phyloP scores from a whole-genome alignment of 192 early-diverging fungal genomes.

The Podila epigama region DNA sequence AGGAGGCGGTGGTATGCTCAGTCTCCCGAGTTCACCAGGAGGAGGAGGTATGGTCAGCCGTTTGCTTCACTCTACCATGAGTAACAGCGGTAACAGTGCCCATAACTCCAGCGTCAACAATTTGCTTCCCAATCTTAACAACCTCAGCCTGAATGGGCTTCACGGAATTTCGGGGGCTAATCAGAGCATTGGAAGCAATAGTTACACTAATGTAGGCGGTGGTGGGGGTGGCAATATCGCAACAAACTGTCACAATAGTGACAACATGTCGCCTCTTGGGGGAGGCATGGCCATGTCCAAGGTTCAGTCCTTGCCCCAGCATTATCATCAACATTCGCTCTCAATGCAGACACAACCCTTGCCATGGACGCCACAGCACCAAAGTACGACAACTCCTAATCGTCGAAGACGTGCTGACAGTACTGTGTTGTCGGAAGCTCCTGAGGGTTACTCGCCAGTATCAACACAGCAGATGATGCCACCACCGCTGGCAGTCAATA shows the following conservation, averaged over 20 bases:
- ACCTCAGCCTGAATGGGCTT: too few relatives aligned
- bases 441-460: background rate
- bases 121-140: background rate
- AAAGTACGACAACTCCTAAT: background rate
- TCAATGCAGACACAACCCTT: constrained; percentile 10
- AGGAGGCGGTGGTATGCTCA: background rate
- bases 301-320: background rate
- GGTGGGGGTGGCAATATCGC: background rate
- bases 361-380: background rate
- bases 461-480: background rate
- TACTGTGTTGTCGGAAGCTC: background rate
- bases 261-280: background rate
- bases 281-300: constrained; percentile 1
- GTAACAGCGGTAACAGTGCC: background rate
- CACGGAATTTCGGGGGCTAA: too few relatives aligned
- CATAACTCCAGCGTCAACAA: background rate
- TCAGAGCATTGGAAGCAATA: too few relatives aligned
- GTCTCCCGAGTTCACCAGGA: constrained; percentile 3
- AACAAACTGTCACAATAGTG: background rate
- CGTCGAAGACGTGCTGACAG: background rate
- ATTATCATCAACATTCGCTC: constrained; percentile 1
- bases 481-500: background rate
- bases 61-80: background rate
- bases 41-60: constrained; percentile 11
- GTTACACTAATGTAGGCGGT: too few relatives aligned